Evolutionary conservation across 2,329 filamentous ascomycete species (phyloP), one percentile per base, ranked within the genome.

Genomic region (Aurifilum marmelostoma): DNA sequence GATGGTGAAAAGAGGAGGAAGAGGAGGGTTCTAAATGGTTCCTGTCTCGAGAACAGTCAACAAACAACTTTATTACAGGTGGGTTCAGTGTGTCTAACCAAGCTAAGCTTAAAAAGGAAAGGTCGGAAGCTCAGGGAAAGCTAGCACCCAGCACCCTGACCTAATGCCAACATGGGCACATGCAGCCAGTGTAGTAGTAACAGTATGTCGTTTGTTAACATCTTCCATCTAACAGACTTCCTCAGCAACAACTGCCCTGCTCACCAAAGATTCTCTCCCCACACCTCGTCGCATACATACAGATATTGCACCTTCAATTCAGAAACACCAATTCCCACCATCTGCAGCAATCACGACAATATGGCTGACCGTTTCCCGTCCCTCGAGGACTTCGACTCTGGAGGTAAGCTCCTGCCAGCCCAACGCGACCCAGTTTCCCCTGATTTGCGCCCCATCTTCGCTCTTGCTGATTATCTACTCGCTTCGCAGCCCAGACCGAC

Each of bases 351-450:
- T 27, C 37, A 43, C 65, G 65, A 70, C 76, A 82, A 76, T 59
- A 94, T 94, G 91, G 91, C 91, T 63, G 91, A 93, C 81, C 84
- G 91, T 76, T 94, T 94, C 79, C 91, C 91, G 75, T 92, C 91
- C 60, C 82, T 94, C 75, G 91, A 94, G 80, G 91, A 94, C 76
- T 92, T 94, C 77, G 89, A 92, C 79, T 86, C 86, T 39, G 87
- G 86, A 75, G 86, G 87, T 89, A 80, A 79, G 83, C 66, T 65
- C 21, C 54, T 43, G 65, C 65, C 58, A 62, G 41, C n/a, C 47
- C 56, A 41, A 41, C 47, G 43, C 34, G 59, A 27, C 37, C 43
- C 37, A 72, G 21, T 70, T 70, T 68, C 61, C 58, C 59, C 60
- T 65, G 7, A 71, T 65, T 65, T 29, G 63, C 58, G 11, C 27